Evolutionary conservation across 352 stramenopile species (phyloP), one percentile per base, ranked within the genome.

Genomic region (Globisporangium cylindrosporum): DNA sequence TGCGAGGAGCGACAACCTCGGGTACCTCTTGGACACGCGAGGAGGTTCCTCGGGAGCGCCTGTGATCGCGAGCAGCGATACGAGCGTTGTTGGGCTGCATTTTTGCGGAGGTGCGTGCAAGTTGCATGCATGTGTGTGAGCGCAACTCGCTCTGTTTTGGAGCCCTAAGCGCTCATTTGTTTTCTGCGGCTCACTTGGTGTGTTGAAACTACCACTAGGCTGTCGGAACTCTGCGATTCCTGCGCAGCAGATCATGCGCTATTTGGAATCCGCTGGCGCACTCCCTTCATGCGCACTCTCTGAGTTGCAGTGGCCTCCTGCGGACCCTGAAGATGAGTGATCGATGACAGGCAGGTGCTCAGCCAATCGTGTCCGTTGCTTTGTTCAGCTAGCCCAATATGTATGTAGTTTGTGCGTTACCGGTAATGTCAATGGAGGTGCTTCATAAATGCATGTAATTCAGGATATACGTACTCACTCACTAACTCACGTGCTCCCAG

Each of bases 41-140:
- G 78, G 78, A 9, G 81, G 79, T 3, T 86, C 81, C 5, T 90
- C 81, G 0, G 81, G 81, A 5, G 67, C 81, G 1, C 81, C 81
- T 0, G 81, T 89, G 27, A 73, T 89, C 43, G 73, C 74, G 12
- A 70, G 66, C 43, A 29, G 36, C 0, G 81, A 90, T 51, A 73
- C 68, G 24, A 59, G 60, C 9, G 79, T 90, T 24, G 41, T 90
- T 3, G 81, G 75, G 1, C 58, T 90, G 2, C 81, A 90, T 64
- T 82, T 86, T 55, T 90, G 81, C 59, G 79, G 76, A 36, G 76
- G 78, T 68, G 36, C 12, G 61, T 59, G 29, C 12, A 20, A 20
- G 4, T 12, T 14, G 15, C 72, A 34, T 59, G 72, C 12, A 1
- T 18, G 7, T 49, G 36, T 24, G 10, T 38, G 7, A 1, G 1